phyloP scores from a whole-genome alignment of 257 asterid species.

The Paraleonurus japonicus region DNA sequence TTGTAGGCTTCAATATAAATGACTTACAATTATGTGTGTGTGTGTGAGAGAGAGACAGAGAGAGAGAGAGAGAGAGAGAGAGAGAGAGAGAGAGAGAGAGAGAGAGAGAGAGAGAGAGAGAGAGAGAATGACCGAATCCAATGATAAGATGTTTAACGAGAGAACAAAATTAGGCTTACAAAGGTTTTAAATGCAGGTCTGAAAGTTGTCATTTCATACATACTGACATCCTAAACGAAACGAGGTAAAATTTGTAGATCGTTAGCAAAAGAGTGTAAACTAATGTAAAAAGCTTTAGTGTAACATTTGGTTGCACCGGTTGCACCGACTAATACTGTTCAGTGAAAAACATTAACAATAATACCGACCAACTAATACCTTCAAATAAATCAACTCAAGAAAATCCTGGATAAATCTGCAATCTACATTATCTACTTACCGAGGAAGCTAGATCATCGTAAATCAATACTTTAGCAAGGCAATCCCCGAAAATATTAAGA shows the following conservation, averaged over 20 bases:
- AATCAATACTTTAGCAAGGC: conserved; percentile 89
- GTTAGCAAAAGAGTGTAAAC: conserved; percentile 19
- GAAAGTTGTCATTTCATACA: conserved; percentile 86
- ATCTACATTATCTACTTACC: conserved; percentile 46
- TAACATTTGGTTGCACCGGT: too few species aligned
- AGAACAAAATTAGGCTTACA: conserved; percentile 49
- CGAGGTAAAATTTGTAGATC: background rate
- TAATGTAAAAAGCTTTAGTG: too few species aligned
- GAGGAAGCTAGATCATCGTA: conserved; percentile 95
- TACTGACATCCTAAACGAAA: conserved; percentile 74
- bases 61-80: too few species aligned
- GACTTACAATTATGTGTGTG: conserved; percentile 95
- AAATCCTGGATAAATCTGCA: conserved; percentile 4
- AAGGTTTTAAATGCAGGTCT: conserved; percentile 92
- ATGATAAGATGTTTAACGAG: background rate
- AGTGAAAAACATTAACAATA: too few species aligned
- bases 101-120: background rate
- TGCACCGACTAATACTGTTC: too few species aligned
- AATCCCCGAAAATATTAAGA: conserved; percentile 61
- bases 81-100: too few species aligned
- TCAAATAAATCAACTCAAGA: background rate
- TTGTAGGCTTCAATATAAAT: background rate
- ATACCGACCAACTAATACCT: too few species aligned
- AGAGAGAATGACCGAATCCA: background rate
- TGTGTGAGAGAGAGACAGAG: too few species aligned